phyloP scores from a whole-genome alignment of 768 basidiomycete genomes.

The Lentinus brumalis region DNA sequence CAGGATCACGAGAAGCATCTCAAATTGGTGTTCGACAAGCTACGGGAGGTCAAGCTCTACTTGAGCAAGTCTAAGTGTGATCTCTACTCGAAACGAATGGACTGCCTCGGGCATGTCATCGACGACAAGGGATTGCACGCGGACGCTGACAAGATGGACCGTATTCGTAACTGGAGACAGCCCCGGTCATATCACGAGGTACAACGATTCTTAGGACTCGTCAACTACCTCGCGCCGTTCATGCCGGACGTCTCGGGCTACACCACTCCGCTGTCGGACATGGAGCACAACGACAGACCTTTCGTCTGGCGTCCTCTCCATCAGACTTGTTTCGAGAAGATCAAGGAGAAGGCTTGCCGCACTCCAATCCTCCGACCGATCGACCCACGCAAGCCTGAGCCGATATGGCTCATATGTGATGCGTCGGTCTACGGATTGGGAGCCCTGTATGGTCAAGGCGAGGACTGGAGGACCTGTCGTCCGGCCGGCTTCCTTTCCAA shows the following conservation, averaged over 20 bases:
- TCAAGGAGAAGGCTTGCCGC: conserved; percentile 17
- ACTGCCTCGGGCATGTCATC: conserved; percentile 44
- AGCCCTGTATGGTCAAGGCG: conserved; percentile 29
- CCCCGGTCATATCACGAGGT: conserved; percentile 39
- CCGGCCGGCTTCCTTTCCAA: conserved; percentile 33
- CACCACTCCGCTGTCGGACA: conserved; percentile 33
- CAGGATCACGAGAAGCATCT: conserved; percentile 44
- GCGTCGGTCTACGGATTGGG: conserved; percentile 24
- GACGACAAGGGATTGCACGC: conserved; percentile 42
- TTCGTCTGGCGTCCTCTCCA: conserved; percentile 28
- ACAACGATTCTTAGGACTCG: conserved; percentile 41
- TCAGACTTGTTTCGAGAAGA: conserved; percentile 25
- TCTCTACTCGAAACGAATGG: conserved; percentile 31
- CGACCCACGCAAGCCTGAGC: conserved; percentile 2
- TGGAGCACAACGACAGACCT: conserved; percentile 29
- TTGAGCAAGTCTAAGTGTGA: conserved; percentile 37
- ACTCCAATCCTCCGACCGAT: conserved; percentile 21
- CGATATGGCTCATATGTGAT: conserved; percentile 29
- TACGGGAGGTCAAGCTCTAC: conserved; percentile 34
- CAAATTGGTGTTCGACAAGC: conserved; percentile 31
- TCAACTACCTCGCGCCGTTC: conserved; percentile 41
- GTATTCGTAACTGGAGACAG: conserved; percentile 36
- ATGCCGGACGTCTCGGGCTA: conserved; percentile 38
- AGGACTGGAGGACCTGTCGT: conserved; percentile 25
- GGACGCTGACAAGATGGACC: conserved; percentile 37